phyloP scores from a whole-genome alignment of 2,329 filamentous ascomycete species.

The Blumeria hordei region DNA sequence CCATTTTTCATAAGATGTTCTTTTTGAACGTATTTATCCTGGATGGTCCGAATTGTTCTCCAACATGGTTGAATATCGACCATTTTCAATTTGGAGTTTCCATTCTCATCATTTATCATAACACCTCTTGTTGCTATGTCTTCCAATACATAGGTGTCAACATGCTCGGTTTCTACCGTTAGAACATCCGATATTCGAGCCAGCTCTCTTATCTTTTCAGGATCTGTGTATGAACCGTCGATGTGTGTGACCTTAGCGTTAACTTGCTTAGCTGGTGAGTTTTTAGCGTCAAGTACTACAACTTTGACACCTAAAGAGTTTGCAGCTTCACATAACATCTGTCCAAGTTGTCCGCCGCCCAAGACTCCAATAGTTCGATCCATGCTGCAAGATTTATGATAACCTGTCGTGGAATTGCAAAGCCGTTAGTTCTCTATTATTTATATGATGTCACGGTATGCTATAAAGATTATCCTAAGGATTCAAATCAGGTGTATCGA shows the following conservation, averaged over 20 bases:
- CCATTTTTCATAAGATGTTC: conserved; percentile 43
- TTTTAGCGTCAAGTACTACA: conserved; percentile 50
- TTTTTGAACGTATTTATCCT: conserved; percentile 87
- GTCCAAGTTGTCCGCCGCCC: conserved; percentile 54
- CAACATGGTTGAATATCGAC: conserved; percentile 57
- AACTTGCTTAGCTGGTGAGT: conserved; percentile 66
- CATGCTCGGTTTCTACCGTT: conserved; percentile 88
- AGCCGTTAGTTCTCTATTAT: too few relatives aligned
- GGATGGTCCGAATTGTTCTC: conserved; percentile 68
- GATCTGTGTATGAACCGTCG: conserved; percentile 69
- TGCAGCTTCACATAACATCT: conserved; percentile 84
- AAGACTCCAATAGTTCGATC: conserved; percentile 21
- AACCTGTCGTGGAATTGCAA: too few relatives aligned
- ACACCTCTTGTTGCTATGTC: conserved; percentile 47
- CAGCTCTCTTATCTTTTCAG: conserved; percentile 54
- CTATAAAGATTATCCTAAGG: too few relatives aligned
- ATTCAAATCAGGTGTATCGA: too few relatives aligned
- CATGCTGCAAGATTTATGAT: conserved; percentile 4
- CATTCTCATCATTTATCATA: conserved; percentile 21
- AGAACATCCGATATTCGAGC: conserved; percentile 55
- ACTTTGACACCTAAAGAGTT: conserved; percentile 57
- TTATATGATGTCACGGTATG: too few relatives aligned
- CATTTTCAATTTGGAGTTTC: conserved; percentile 19
- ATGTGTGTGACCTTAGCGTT: conserved; percentile 53
- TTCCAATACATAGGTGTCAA: conserved; percentile 72